phyloP scores from a whole-genome alignment of 129 eudicot genomes.

The Pseudognaphalium luteoalbum region DNA sequence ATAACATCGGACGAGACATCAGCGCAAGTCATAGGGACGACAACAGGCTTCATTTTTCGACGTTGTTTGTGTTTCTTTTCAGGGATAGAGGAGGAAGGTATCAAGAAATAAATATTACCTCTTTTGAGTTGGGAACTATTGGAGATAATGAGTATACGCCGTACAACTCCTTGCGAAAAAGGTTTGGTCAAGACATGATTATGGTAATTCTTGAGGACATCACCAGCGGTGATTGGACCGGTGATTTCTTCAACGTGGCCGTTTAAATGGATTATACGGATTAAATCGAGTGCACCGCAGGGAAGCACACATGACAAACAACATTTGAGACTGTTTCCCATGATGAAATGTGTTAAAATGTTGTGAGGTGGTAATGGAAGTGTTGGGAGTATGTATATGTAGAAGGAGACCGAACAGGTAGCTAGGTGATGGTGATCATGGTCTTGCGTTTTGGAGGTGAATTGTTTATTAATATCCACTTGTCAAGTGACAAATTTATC shows the following conservation, averaged over 20 bases:
- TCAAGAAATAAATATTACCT: slow-evolving; percentile 62
- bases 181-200: slow-evolving; percentile 63
- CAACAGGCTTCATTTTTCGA: background rate
- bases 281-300: slow-evolving; percentile 72
- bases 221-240: slow-evolving; percentile 56
- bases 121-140: slow-evolving; percentile 61
- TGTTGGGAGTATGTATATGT: slow-evolving; percentile 19
- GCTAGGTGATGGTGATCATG: background rate
- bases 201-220: slow-evolving; percentile 60
- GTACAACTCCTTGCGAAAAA: slow-evolving; percentile 45
- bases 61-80: slow-evolving; percentile 29
- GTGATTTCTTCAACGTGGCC: slow-evolving; percentile 70
- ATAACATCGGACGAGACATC: slow-evolving; percentile 15
- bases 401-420: slow-evolving; percentile 21
- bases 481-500: background rate
- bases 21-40: background rate
- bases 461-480: background rate
- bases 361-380: background rate
- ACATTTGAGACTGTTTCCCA: slow-evolving; percentile 72
- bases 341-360: background rate
- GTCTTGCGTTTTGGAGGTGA: background rate
- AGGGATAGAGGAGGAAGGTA: slow-evolving; percentile 61
- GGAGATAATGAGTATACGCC: slow-evolving; percentile 53
- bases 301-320: slow-evolving; percentile 84
- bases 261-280: slow-evolving; percentile 68